Conservation (phyloP, 2,329 filamentous ascomycete species). For the Dichotomopilus funicola region DNA sequence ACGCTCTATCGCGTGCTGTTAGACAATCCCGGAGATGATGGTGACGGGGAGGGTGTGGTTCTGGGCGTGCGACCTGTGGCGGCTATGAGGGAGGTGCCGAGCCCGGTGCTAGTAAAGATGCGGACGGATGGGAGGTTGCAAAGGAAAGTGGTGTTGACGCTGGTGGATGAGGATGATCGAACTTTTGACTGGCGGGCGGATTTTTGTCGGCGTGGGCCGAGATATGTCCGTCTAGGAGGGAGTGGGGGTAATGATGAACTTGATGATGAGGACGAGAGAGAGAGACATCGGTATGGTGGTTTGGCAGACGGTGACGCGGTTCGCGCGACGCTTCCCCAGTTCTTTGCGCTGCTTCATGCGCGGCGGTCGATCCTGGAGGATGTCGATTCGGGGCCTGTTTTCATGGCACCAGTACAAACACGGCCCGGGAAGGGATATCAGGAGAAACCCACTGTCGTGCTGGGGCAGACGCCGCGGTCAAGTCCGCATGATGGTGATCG, state of each 20-base stretch:
- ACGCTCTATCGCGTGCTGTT: constrained; percentile 18
- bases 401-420: not conserved
- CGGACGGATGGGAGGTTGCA: constrained; percentile 15
- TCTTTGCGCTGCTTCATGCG: constrained; percentile 19
- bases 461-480: constrained; percentile 9
- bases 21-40: not conserved
- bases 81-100: constrained; percentile 21
- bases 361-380: constrained; percentile 17
- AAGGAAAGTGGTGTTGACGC: constrained; percentile 18
- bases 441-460: constrained; percentile 3
- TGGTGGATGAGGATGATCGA: constrained; percentile 9
- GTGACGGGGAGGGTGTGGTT: not conserved
- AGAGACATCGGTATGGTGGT: not conserved
- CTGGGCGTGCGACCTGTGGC: constrained; percentile 16
- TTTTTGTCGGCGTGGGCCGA: constrained; percentile 7
- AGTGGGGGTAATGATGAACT: not conserved
- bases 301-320: constrained; percentile 16
- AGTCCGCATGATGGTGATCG: constrained; percentile 16
- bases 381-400: constrained; percentile 7
- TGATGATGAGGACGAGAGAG: constrained; percentile 1
- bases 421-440: constrained; percentile 1
- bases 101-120: constrained; percentile 16
- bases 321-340: constrained; percentile 20
- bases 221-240: constrained; percentile 9
- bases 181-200: constrained; percentile 20